Evolutionary conservation across 257 asterid genomes (phyloP).

Genomic region (Gentiana dahurica): DNA sequence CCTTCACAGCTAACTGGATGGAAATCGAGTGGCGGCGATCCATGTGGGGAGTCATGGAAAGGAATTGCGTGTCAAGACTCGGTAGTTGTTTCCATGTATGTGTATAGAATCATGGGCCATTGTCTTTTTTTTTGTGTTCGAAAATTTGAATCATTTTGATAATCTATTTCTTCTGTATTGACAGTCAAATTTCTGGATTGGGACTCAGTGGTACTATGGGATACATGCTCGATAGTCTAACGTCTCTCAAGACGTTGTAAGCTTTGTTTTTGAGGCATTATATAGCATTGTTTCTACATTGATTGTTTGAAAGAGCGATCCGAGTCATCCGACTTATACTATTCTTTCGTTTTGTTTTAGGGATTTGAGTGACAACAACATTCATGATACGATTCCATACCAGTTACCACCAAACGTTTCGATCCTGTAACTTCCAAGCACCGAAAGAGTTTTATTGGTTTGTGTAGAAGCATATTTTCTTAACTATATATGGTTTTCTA

Average conservation of each 20-base stretch:
- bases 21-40: conserved; percentile 88
- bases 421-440: conserved; percentile 51
- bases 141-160: conserved; percentile 8
- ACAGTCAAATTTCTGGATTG: conserved; percentile 70
- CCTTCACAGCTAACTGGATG: conserved; percentile 74
- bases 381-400: conserved; percentile 67
- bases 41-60: conserved; percentile 89
- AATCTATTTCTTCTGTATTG: conserved; percentile 22
- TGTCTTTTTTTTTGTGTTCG: conserved; percentile 4
- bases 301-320: background rate
- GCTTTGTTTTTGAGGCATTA: conserved; percentile 13
- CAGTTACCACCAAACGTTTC: conserved; percentile 84
- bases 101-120: conserved; percentile 4
- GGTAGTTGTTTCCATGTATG: conserved; percentile 80
- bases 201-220: conserved; percentile 87
- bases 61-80: conserved; percentile 79
- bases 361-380: conserved; percentile 83
- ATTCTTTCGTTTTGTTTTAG: conserved; percentile 30
- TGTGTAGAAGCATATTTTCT: conserved; percentile 9
- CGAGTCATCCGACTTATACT: background rate
- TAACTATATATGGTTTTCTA: conserved; percentile 7
- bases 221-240: conserved; percentile 61
- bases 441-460: conserved; percentile 15
- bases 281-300: background rate
- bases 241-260: conserved; percentile 71